Conservation (phyloP, 83 land plant genomes). For the Picea abies region DNA sequence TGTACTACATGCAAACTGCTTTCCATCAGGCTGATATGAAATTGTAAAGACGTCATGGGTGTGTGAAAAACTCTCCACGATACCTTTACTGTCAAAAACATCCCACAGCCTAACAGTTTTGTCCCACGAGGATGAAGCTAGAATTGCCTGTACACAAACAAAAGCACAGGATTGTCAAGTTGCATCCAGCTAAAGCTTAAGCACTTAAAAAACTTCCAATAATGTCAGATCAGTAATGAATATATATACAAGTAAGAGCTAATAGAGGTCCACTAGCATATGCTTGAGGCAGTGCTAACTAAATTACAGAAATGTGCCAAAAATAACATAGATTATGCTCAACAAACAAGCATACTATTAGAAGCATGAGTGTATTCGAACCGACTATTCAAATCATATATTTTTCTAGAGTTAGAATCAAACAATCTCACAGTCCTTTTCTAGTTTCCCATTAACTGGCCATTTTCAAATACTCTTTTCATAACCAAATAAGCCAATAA, state of each 20-base stretch:
- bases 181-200: neutral
- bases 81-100: constrained; percentile 92
- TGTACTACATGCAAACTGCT: constrained; percentile 88
- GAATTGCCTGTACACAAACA: constrained; percentile 46
- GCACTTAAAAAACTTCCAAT: neutral
- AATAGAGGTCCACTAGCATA: neutral
- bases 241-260: neutral
- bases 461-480: too few relatives aligned
- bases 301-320: neutral
- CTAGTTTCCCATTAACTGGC: neutral
- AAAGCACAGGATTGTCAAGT: constrained; percentile 9
- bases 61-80: constrained; percentile 80
- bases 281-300: neutral
- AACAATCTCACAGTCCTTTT: neutral
- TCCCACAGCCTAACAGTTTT: constrained; percentile 92
- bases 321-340: neutral
- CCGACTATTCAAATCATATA: neutral
- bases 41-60: constrained; percentile 93
- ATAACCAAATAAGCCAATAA: too few relatives aligned
- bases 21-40: constrained; percentile 95
- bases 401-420: neutral
- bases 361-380: neutral
- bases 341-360: neutral
- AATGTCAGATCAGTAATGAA: neutral
- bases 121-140: constrained; percentile 99